Base-by-base conservation (phyloP, 805 yeast species). In the Saccharomycopsis sp. region DNA sequence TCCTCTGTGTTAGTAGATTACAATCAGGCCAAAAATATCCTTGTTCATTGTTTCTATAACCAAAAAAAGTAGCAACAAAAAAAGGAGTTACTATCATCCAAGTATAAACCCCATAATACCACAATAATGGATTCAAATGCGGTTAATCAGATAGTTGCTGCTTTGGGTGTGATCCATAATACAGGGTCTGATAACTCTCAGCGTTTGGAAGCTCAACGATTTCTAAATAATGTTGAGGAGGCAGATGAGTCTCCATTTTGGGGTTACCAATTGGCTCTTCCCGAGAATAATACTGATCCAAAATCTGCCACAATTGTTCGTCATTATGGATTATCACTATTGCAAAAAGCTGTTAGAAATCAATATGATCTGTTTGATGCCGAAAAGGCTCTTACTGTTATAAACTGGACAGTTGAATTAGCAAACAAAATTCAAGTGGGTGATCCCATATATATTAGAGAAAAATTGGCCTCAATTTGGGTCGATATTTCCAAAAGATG, bases 391-490 rank as follows among this genome's bases (percentile, higher is more conserved):
- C 57, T 72, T 20, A 79, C 94, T 1, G 70, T 92, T 15, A 72
- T 94, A 47, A 70, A 72, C 41, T 89, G 96, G 96, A 71, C 88
- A 29, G 70, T 85, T 31, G 94, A 88, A 51, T 69, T 92, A 34
- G 75, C 87, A 21, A 65, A 65, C 26, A 71, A 74, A 36, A 72
- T 80, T 1, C 54, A 66, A 4, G 61, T 62, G n/a, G 58, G 61
- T 19, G 96, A 89, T 56, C 95, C 97, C 5, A 89, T 86, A 57
- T 94, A 79, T 52, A 67, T 92, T 42, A 84, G 79, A 53, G 97
- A 88, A 55, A 92, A 92, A 59, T 55, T 88, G 31, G 94, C 96
- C 12, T 80, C 74, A 48, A 61, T 92, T 20, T 88, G 97, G 96
- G 95, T 84, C 1, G 79, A 83, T 31, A 66, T 92, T 5, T 94